These are phyloP conservation scores for Vigna mungo DNA, from an alignment of 306 rosid species.

Conservation along the genomic window DNA sequence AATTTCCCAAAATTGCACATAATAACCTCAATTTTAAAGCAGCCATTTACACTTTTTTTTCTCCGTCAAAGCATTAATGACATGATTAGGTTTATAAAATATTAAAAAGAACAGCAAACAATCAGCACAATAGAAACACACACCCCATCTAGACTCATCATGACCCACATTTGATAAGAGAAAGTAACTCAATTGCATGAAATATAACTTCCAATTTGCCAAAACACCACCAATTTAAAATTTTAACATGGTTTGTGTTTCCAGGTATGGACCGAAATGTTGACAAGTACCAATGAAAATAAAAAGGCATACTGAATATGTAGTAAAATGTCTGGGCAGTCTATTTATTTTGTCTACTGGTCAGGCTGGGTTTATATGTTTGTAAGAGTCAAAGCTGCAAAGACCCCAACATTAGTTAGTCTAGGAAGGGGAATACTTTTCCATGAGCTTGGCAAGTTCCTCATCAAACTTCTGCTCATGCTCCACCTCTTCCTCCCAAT, in stretches of 20 bases:
- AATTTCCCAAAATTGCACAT: too few species aligned
- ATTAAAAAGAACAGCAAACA: too few species aligned
- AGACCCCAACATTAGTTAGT: constrained; percentile 18
- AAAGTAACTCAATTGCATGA: neutral
- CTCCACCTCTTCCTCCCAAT: constrained; percentile 69
- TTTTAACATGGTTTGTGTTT: neutral
- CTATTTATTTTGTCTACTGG: constrained; percentile 10
- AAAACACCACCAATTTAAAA: neutral
- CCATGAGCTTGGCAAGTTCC: constrained; percentile 62
- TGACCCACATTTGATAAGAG: too few species aligned
- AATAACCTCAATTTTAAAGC: too few species aligned
- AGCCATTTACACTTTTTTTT: too few species aligned
- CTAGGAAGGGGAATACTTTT: constrained; percentile 57
- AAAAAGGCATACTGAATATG: neutral
- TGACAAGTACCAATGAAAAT: neutral
- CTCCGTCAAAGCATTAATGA: too few species aligned
- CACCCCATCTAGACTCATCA: too few species aligned
- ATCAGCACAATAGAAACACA: too few species aligned
- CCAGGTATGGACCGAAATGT: neutral
- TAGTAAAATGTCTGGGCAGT: neutral
- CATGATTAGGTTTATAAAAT: too few species aligned
- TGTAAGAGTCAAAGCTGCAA: constrained; percentile 12
- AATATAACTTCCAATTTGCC: too few species aligned
- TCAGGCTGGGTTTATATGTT: constrained; percentile 38
- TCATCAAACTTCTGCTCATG: constrained; percentile 62